Evolutionary conservation across 169 alveolate species (phyloP).

Genomic region (Plasmodium coatneyi): DNA sequence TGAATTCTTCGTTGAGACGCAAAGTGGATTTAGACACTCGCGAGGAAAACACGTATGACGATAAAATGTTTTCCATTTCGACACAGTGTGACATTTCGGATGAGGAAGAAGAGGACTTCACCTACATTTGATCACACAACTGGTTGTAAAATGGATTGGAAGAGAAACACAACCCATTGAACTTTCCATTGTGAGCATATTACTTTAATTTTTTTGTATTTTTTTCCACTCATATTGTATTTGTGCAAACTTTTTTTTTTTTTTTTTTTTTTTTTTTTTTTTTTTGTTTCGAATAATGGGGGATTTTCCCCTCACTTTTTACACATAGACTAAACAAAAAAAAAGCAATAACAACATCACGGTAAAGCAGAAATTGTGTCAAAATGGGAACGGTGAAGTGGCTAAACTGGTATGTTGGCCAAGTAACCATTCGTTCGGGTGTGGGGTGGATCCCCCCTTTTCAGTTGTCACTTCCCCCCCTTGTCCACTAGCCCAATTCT

Average conservation of each 20-base stretch:
- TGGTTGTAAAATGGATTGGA: neutral
- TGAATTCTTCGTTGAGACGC: conserved; percentile 20
- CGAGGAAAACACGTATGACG: conserved; percentile 26
- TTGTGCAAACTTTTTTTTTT: neutral
- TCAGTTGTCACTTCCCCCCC: neutral
- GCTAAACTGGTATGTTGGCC: neutral
- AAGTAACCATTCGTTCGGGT: neutral
- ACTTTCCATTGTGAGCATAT: neutral
- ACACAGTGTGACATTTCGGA: neutral
- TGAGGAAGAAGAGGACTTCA: conserved; percentile 29
- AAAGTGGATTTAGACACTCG: conserved; percentile 5
- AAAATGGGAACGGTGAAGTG: neutral
- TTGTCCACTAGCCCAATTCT: neutral
- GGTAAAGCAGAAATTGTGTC: neutral
- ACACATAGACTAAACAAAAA: neutral
- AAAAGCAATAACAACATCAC: neutral
- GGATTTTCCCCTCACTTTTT: neutral
- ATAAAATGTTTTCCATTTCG: conserved; percentile 6
- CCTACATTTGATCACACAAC: neutral
- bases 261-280: too few relatives aligned
- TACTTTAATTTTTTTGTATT: neutral
- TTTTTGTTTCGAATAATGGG: neutral
- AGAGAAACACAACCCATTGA: neutral
- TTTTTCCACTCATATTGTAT: neutral
- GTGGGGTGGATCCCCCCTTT: neutral